phyloP scores from a whole-genome alignment of 306 rosid species.

The Styphnolobium japonicum region DNA sequence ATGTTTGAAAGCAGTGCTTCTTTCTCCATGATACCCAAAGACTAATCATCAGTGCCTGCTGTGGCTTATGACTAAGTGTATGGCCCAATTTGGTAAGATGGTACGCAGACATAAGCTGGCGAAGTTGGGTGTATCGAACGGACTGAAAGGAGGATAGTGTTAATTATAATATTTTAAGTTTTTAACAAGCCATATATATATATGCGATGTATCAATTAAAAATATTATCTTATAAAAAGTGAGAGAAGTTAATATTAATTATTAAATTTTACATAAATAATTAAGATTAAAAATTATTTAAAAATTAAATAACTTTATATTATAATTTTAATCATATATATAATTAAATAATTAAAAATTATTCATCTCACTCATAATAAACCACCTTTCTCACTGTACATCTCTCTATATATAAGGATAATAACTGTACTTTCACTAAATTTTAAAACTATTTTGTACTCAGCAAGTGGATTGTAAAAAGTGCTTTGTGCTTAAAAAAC shows the following conservation, averaged over 20 bases:
- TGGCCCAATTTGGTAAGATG: conserved; percentile 9
- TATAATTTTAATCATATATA: too few species aligned
- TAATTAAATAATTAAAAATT: too few species aligned
- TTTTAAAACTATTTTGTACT: background rate
- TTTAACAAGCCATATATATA: too few species aligned
- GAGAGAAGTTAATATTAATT: too few species aligned
- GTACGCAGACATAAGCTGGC: background rate
- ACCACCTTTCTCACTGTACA: too few species aligned
- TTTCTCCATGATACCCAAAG: conserved; percentile 14
- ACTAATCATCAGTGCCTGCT: conserved; percentile 2
- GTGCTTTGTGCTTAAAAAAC: conserved; percentile 8
- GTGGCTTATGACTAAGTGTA: background rate
- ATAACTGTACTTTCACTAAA: background rate
- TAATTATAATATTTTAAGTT: background rate
- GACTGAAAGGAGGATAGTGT: background rate
- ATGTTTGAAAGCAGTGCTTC: conserved; percentile 30
- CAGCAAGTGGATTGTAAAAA: conserved; percentile 9
- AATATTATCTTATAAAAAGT: too few species aligned
- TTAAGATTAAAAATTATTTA: too few species aligned
- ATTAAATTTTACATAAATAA: too few species aligned
- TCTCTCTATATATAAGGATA: too few species aligned
- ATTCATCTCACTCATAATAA: too few species aligned
- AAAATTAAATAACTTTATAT: too few species aligned
- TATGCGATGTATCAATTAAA: too few species aligned
- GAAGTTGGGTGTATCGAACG: background rate